These are phyloP conservation scores for Blastocystis sp. DNA, from an alignment of 352 stramenopile species.

Conservation along the genomic window DNA sequence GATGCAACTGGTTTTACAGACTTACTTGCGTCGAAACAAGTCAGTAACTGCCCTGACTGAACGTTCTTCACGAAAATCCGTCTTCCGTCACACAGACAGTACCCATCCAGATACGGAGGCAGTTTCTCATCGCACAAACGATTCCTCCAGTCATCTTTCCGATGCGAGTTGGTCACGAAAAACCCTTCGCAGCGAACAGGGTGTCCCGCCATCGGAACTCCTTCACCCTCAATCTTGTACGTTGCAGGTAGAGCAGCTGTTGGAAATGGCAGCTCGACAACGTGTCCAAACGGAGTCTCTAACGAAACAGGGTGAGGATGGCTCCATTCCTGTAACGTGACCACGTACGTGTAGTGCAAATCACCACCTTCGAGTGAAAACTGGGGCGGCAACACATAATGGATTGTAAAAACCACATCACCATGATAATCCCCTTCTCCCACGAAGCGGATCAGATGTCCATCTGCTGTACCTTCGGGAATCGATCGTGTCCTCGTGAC, in stretches of 20 bases:
- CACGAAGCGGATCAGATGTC: background rate
- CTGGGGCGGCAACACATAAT: background rate
- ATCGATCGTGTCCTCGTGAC: background rate
- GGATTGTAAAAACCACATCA: background rate
- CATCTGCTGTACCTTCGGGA: background rate
- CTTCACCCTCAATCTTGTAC: background rate
- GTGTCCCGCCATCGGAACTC: background rate
- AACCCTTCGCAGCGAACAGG: conserved; percentile 6
- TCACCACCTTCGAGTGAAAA: background rate
- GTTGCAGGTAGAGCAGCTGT: background rate
- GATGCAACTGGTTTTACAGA: too few relatives aligned
- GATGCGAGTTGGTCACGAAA: background rate
- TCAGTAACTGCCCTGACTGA: background rate
- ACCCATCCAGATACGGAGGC: background rate
- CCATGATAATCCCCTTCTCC: background rate
- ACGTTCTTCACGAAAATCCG: background rate
- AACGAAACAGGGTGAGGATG: background rate
- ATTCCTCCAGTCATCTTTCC: background rate
- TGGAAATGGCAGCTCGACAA: background rate
- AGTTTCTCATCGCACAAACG: conserved; percentile 11
- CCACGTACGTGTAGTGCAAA: background rate
- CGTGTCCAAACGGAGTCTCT: background rate
- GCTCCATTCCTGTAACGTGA: background rate
- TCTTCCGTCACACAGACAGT: conserved; percentile 9
- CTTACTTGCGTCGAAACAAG: background rate